phyloP scores from a whole-genome alignment of 352 stramenopile genomes.

The Phytophthora tubulina region DNA sequence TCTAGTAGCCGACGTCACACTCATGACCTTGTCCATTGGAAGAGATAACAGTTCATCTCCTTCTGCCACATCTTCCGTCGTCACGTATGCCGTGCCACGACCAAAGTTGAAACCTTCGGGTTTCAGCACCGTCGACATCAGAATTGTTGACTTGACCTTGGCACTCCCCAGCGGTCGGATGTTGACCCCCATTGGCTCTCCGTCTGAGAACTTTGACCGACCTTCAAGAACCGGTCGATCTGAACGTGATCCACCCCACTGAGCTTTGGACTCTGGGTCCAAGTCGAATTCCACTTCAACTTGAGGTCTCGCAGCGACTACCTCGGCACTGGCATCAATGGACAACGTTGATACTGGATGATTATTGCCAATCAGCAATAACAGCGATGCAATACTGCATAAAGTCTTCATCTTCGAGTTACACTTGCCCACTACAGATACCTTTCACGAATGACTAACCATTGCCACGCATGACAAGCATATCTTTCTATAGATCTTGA shows the following conservation, averaged over 20 bases:
- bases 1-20: constrained; percentile 37
- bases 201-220: constrained; percentile 21
- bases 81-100: constrained; percentile 46
- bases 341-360: constrained; percentile 18
- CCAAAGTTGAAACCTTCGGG: constrained; percentile 56
- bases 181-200: constrained; percentile 22
- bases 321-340: constrained; percentile 28
- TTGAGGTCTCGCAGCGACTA: constrained; percentile 24
- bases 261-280: constrained; percentile 39
- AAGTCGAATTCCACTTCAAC: constrained; percentile 50
- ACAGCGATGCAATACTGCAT: constrained; percentile 10
- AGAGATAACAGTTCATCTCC: constrained; percentile 45
- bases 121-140: constrained; percentile 36
- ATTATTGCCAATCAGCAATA: constrained; percentile 17
- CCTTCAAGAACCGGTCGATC: constrained; percentile 35
- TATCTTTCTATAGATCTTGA: constrained; percentile 39
- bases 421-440: background rate
- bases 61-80: constrained; percentile 21
- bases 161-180: constrained; percentile 17
- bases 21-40: constrained; percentile 52
- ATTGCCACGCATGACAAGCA: constrained; percentile 16
- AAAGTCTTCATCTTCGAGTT: constrained; percentile 15
- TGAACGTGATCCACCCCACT: constrained; percentile 29
- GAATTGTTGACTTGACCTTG: constrained; percentile 7
- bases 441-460: constrained; percentile 17